Base-by-base conservation (phyloP, 257 asterid genomes). In the Knoxia roxburghii region DNA sequence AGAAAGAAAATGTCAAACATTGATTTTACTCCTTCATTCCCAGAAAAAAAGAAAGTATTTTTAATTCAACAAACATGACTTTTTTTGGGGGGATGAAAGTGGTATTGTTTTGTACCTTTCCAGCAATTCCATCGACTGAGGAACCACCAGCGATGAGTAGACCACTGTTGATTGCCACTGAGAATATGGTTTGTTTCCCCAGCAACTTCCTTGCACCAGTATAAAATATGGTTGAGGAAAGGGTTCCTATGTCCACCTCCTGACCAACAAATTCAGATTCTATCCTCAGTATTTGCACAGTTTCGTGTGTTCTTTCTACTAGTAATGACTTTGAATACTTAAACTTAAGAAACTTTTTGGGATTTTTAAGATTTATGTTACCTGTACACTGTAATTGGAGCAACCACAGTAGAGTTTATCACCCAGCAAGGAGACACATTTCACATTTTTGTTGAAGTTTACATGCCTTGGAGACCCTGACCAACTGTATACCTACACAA, bases 361-460 rank as follows among this genome's bases (percentile, higher is more conserved):
- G 9, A 9, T 37, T 37, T 37, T 37, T 4, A 9, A 9, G 41
- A 37, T 23, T 6, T 27, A 0, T 0, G 41, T 67, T 63, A 89
- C 96, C 91, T 82, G 97, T 60, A 89, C 72, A 5, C 86, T 76
- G 73, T 81, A 84, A 48, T 86, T 85, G 8, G 97, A 73, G 77
- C 91, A 89, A 17, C 94, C 95, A 39, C 97, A 89, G 67, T 87
- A 87, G 69, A 89, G 87, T 32, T 78, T 89, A 59, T 87, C 85
- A 5, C 82, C 91, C 13, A 76, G 73, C 73, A 85, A 29, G 21
- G 77, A 75, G 2, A 89, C 75, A 57, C 91, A 84, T 78, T 82
- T 89, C 32, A 85, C 91, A 68, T 80, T 77, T 73, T 81, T 89
- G 85, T 83, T 88, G 80, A 87, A 84, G 75, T 76, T 82, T 17